phyloP scores from a whole-genome alignment of 768 basidiomycete species.

The Lentinula lateritia region DNA sequence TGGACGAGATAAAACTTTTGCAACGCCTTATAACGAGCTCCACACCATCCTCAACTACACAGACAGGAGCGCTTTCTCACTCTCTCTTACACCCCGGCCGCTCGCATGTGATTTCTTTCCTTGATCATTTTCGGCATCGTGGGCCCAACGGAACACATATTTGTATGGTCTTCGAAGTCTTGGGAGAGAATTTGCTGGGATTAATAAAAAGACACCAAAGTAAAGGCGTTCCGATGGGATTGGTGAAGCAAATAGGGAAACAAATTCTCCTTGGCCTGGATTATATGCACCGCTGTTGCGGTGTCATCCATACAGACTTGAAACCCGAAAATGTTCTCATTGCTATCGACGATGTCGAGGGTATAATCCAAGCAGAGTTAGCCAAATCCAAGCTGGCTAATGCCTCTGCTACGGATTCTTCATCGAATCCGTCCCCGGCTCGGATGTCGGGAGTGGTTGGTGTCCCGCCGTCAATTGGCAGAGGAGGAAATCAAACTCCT shows the following conservation, averaged over 20 bases:
- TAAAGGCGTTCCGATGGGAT: conserved; percentile 89
- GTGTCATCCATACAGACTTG: conserved; percentile 97
- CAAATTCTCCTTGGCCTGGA: conserved; percentile 91
- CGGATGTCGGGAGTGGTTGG: conserved; percentile 68
- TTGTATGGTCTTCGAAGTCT: conserved; percentile 99
- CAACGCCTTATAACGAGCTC: conserved; percentile 90
- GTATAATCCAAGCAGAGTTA: conserved; percentile 83
- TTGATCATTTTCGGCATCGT: conserved; percentile 95
- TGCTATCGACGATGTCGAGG: conserved; percentile 93
- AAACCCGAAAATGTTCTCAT: conserved; percentile 99
- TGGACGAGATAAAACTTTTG: conserved; percentile 98
- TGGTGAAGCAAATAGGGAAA: conserved; percentile 95
- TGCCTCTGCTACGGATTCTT: conserved; percentile 42
- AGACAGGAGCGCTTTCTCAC: conserved; percentile 32
- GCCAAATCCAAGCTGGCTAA: conserved; percentile 19
- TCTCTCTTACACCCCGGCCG: conserved; percentile 80
- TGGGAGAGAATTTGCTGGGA: conserved; percentile 93
- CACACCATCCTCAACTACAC: conserved; percentile 49
- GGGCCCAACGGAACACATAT: conserved; percentile 97
- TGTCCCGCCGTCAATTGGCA: conserved; percentile 87
- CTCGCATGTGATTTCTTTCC: conserved; percentile 93
- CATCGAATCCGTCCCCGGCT: conserved; percentile 25
- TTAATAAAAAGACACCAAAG: conserved; percentile 98
- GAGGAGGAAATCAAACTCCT: conserved; percentile 96
- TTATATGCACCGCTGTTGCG: conserved; percentile 97